Evolutionary conservation across 345 rosid species (phyloP).

Genomic region (Microthlaspi erraticum): DNA sequence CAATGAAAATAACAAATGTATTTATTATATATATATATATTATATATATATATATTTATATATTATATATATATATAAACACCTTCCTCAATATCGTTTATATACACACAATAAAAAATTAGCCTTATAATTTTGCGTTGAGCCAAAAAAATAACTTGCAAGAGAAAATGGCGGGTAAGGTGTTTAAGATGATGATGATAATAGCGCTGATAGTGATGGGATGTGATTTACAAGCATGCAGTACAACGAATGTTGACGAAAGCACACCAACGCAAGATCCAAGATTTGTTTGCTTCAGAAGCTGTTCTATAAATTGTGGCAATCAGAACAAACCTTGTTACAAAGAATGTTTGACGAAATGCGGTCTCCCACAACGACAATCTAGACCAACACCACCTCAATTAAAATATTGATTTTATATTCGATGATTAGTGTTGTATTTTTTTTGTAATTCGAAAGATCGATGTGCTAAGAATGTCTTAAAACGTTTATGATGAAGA

Average conservation of each 20-base stretch:
- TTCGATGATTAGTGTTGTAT: too few relatives aligned
- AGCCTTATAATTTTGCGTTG: neutral
- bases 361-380: conserved; percentile 33
- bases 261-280: neutral
- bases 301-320: conserved; percentile 43
- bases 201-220: conserved; percentile 29
- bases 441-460: too few relatives aligned
- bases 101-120: conserved; percentile 1
- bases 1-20: neutral
- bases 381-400: neutral
- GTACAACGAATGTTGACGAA: conserved; percentile 8
- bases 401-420: too few relatives aligned
- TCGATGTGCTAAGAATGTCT: too few relatives aligned
- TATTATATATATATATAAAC: conserved; percentile 19
- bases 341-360: conserved; percentile 27
- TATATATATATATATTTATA: too few relatives aligned
- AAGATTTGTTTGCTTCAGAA: conserved; percentile 30
- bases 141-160: neutral
- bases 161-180: conserved; percentile 31
- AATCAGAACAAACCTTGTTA: conserved; percentile 37
- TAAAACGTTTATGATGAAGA: too few relatives aligned
- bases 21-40: too few relatives aligned
- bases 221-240: conserved; percentile 38
- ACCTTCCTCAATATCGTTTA: neutral
- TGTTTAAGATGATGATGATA: neutral